A percentile compares a stretch with the other conserved stretches of the same genome.
Conservation (phyloP, 2,329 filamentous ascomycete species). For the Fusarium musae region DNA sequence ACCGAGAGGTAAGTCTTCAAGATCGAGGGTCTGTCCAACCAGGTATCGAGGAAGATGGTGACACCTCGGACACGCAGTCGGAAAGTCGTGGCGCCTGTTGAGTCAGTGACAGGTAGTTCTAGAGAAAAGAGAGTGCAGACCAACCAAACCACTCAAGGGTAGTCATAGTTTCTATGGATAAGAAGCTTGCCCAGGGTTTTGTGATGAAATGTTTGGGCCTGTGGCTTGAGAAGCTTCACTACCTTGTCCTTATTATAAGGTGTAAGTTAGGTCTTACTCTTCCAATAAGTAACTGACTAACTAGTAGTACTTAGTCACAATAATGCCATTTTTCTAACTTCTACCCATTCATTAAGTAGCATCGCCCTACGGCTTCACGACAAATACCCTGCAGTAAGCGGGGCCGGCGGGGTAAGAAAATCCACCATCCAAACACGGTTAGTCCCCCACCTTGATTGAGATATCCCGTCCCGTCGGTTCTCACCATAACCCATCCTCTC, state of each 20-base stretch:
- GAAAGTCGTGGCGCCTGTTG: neutral
- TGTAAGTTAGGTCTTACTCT: rapidly evolving
- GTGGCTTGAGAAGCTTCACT: neutral
- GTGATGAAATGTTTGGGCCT: too few species aligned
- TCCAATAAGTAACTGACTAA: rapidly evolving
- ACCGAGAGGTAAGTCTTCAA: neutral
- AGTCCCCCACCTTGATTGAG: rapidly evolving
- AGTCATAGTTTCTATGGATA: too few species aligned
- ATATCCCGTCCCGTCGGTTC: neutral
- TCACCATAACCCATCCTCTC: too few species aligned
- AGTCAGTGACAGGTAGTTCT: too few species aligned
- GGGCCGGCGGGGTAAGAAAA: neutral
- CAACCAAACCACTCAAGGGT: neutral
- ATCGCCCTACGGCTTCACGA: rapidly evolving
- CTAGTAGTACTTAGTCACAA: too few species aligned
- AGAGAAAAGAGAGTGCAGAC: rapidly evolving
- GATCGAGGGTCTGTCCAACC: neutral
- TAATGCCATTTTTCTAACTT: rapidly evolving
- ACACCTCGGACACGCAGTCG: neutral
- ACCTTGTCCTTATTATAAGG: rapidly evolving
- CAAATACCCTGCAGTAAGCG: neutral
- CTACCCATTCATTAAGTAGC: neutral
- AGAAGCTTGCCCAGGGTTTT: too few species aligned
- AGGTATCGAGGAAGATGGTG: neutral
- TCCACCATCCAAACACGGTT: neutral